Evolutionary conservation across 805 yeast genomes (phyloP), one percentile per base, ranked within the genome.

Genomic region (Metschnikowia noctiluminum): DNA sequence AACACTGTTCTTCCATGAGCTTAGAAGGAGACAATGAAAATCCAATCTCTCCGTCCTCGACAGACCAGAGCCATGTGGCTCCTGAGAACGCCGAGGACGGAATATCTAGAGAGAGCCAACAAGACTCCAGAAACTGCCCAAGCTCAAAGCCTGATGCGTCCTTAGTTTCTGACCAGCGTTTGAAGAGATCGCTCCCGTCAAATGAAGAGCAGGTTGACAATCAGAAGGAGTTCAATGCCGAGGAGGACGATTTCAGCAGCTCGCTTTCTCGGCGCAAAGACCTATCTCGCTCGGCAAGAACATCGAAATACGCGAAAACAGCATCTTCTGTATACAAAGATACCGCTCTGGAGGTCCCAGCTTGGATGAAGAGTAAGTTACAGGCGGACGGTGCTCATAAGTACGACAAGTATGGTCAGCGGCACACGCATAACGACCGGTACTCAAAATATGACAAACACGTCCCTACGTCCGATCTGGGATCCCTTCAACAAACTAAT

Each of bases 341-440:
- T 10, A 59, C 59, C 31, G 52, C 53, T 12, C 57, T 56, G 42
- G 62, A 62, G 4, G 51, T 59, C 4, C 77, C 77, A 2, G 74
- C 72, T 2, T 73, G 77, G 77, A 59, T 71, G 63, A 67, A 64
- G 48, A 58, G 62, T 37, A 53, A 54, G 16, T 56, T 55, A 16
- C 57, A 50, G 10, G 55, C 55, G 15, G 62, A 58, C 38, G 56
- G 55, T 9, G 48, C 54, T 2, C 58, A 61, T 40, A 73, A 71
- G 52, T 73, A 73, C 56, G 76, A 68, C 46, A 69, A 70, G 52
- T 72, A 72, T 52, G 76, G 76, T 7, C 51, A 43, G 16, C 36
- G 58, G 14, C 49, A 49, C 1, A 16, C 44, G 7, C 47, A 35
- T 7, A 54, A 50, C 28, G 49, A 48, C 34, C 44, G 52, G 21